Percentiles rank a stretch among this genome's conserved stretches.
Conservation (phyloP, 192 early-diverging fungal species). For the Coemansia sp. region DNA sequence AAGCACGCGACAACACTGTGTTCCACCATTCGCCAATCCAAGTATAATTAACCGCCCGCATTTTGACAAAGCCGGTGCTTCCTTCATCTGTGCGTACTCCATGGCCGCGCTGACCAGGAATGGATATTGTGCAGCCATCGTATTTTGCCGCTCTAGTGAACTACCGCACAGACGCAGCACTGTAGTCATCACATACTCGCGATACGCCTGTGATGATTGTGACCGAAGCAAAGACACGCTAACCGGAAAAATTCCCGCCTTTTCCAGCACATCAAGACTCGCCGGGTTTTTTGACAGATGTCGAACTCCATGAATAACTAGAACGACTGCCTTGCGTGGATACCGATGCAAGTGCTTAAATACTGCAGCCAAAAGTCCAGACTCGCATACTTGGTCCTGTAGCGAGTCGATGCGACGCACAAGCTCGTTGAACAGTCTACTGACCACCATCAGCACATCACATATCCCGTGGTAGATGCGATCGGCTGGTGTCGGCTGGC, state of each 20-base stretch:
- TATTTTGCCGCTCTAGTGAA: constrained; percentile 43
- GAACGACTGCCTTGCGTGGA: constrained; percentile 45
- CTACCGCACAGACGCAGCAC: constrained; percentile 46
- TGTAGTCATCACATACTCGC: constrained; percentile 54
- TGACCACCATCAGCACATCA: constrained; percentile 44
- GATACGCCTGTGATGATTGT: constrained; percentile 35
- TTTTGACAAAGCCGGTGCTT: constrained; percentile 38
- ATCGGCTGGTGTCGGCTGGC: constrained; percentile 31
- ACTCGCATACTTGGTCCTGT: constrained; percentile 50
- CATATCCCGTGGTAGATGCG: constrained; percentile 45
- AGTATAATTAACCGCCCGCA: constrained; percentile 47
- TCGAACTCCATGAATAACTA: constrained; percentile 48
- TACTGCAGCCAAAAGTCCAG: constrained; percentile 34
- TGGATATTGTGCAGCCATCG: constrained; percentile 41
- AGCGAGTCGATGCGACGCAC: constrained; percentile 38
- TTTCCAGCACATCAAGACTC: constrained; percentile 50
- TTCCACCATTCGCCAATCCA: constrained; percentile 39
- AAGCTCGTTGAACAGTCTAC: constrained; percentile 47
- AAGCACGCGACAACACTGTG: constrained; percentile 52
- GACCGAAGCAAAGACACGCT: constrained; percentile 37
- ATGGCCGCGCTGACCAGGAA: constrained; percentile 40
- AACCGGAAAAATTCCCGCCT: constrained; percentile 42
- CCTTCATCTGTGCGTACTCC: constrained; percentile 47
- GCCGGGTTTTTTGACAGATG: constrained; percentile 53
- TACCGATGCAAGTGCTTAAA: constrained; percentile 37